phyloP scores from a whole-genome alignment of 805 yeast species.

The Kodamaea laetipori region DNA sequence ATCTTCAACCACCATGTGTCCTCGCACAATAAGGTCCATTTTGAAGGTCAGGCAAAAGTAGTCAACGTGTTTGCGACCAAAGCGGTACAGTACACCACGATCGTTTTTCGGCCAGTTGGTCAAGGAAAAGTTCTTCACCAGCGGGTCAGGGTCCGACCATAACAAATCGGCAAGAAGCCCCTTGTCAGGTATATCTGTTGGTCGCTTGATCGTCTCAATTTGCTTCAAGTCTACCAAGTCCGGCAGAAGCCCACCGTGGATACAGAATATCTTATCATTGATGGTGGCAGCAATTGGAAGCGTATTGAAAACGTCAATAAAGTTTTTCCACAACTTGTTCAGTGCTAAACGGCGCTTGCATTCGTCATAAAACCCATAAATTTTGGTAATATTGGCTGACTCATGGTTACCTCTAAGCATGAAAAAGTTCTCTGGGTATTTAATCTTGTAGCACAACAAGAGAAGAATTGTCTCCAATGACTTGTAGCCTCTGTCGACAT shows the following conservation, averaged over 20 bases:
- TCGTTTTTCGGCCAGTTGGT: conserved; percentile 78
- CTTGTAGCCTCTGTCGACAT: conserved; percentile 61
- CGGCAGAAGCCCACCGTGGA: conserved; percentile 78
- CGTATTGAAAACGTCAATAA: conserved; percentile 59
- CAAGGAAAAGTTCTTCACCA: conserved; percentile 33
- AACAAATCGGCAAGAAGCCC: conserved; percentile 76
- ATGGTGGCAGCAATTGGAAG: conserved; percentile 64
- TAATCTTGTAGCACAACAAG: conserved; percentile 54
- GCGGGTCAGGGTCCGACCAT: conserved; percentile 80
- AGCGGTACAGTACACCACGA: conserved; percentile 80
- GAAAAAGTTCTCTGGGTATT: conserved; percentile 62
- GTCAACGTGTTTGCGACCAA: conserved; percentile 73
- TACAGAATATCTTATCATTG: conserved; percentile 58
- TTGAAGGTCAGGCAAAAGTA: conserved; percentile 64
- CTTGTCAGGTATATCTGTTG: conserved; percentile 81
- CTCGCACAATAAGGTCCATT: conserved; percentile 77
- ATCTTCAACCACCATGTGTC: conserved; percentile 89
- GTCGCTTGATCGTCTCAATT: conserved; percentile 70
- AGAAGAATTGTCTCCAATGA: conserved; percentile 57
- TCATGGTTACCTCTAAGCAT: conserved; percentile 64
- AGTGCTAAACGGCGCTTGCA: conserved; percentile 53
- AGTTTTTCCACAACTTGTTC: conserved; percentile 51
- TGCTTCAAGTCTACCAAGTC: conserved; percentile 64
- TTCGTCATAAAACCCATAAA: conserved; percentile 63
- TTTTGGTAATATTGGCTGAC: conserved; percentile 58